Evolutionary conservation across 176 grass and related monocot species (phyloP), one percentile per base, ranked within the genome.

Genomic region (Aechmea fasciata): DNA sequence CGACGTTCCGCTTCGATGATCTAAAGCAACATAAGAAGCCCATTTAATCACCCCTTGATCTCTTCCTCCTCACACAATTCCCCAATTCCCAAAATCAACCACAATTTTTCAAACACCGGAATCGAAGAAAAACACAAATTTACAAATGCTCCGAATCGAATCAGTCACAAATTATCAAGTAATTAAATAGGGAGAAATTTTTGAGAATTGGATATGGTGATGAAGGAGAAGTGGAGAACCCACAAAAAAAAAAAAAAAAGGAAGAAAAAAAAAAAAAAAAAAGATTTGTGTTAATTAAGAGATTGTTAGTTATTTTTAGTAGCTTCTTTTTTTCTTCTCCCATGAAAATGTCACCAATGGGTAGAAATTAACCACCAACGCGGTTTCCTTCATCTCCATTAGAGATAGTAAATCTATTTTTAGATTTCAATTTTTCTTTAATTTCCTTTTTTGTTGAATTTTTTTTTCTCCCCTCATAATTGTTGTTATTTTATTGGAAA

Each of bases 1-100:
- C 47, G 33, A 6, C 33, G 4, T 41, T 41, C 7, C 6, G 33
- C 3, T 69, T 57, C 68, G 55, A 74, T 64, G 79, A 75, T 75
- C 70, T 81, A 50, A 70, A 81, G 12, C 79, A 81, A 69, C 79
- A 80, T 67, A 66, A 49, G 49, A 23, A 33, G 8, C 79, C 79
- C 79, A 81, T 81, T 19, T 51, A 26, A 26, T 2, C 2, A n/a
- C 67, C 50, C 68, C 13, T 63, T 47, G 22, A 23, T 23, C 50
- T 47, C 48, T 63, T 28, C 49, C n/a, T 33, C 52, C 52, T 41
- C 6, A 7, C 50, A 62, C 33, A 1, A 48, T 78, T 67, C 66
- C 25, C 2, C 13, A n/a, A n/a, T 15, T 17, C 17, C 11, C 48
- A 70, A 78, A n/a, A n/a, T n/a, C n/a, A n/a, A 18, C 8, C 62